Conservation (phyloP, 2,329 filamentous ascomycete species). For the Nemania diffusa region DNA sequence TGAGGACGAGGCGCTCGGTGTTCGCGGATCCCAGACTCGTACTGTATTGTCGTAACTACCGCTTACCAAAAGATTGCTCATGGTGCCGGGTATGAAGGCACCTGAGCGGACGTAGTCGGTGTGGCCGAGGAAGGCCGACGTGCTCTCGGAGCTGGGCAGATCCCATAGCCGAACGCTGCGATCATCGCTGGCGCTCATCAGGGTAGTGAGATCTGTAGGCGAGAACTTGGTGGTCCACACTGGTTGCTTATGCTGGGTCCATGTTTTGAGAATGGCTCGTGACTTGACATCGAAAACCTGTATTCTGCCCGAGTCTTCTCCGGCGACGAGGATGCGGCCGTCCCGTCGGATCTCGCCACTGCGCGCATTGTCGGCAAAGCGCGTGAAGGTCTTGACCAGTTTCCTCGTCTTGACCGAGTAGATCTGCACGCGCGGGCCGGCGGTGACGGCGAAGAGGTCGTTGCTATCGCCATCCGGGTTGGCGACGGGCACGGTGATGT, state of each 20-base stretch:
- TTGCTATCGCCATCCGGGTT: constrained; percentile 59
- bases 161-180: constrained; percentile 95
- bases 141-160: constrained; percentile 80
- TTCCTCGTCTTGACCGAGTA: constrained; percentile 94
- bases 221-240: constrained; percentile 94
- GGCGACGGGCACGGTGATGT: constrained; percentile 78
- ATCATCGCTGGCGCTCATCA: constrained; percentile 93
- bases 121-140: constrained; percentile 84
- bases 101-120: constrained; percentile 91
- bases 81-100: constrained; percentile 80
- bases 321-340: constrained; percentile 87
- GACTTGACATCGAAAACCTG: constrained; percentile 94
- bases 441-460: constrained; percentile 92
- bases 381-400: constrained; percentile 90
- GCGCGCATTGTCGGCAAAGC: constrained; percentile 91
- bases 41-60: constrained; percentile 97
- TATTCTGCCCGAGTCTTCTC: constrained; percentile 89
- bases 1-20: constrained; percentile 66
- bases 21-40: constrained; percentile 89
- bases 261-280: constrained; percentile 92
- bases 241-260: constrained; percentile 93
- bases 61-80: constrained; percentile 82
- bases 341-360: constrained; percentile 89
- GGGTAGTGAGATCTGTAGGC: constrained; percentile 83
- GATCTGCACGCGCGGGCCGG: constrained; percentile 90